These are phyloP conservation scores for Tetracentron sinense DNA, from an alignment of 164 flowering plant species.

Conservation along the genomic window DNA sequence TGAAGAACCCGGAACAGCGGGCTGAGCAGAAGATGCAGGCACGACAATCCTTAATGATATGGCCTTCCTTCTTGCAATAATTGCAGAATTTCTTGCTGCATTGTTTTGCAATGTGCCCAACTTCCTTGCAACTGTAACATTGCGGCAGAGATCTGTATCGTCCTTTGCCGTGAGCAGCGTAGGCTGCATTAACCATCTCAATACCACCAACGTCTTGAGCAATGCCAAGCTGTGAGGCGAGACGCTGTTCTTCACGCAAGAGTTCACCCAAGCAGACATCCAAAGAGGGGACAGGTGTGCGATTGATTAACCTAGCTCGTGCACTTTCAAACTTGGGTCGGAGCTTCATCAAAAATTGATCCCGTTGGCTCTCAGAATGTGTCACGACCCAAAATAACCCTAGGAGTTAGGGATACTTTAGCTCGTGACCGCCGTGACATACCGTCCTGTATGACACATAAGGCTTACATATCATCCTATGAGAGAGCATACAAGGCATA, in stretches of 20 bases:
- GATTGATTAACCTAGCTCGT: neutral
- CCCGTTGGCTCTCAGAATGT: too few relatives aligned
- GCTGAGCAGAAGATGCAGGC: neutral
- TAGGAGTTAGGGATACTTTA: too few relatives aligned
- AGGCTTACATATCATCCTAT: too few relatives aligned
- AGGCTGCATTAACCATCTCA: neutral
- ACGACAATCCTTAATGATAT: neutral
- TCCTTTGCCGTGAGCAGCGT: neutral
- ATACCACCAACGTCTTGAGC: neutral
- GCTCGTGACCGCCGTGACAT: too few relatives aligned
- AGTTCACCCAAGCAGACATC: neutral
- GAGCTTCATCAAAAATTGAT: constrained; percentile 6
- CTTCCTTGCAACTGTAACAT: neutral
- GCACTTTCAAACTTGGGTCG: neutral
- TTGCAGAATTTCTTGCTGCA: neutral
- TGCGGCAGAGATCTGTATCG: neutral
- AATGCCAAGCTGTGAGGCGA: neutral
- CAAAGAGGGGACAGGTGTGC: neutral
- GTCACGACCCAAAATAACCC: too few relatives aligned
- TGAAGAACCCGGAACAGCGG: neutral
- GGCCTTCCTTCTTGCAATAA: neutral
- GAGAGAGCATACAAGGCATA: too few relatives aligned
- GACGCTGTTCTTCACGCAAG: neutral
- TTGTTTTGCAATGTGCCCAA: neutral
- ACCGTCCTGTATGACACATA: too few relatives aligned